Percentiles rank a stretch among this genome's conserved stretches.
phyloP scores from a whole-genome alignment of 345 rosid species.

The Orychophragmus violaceus region DNA sequence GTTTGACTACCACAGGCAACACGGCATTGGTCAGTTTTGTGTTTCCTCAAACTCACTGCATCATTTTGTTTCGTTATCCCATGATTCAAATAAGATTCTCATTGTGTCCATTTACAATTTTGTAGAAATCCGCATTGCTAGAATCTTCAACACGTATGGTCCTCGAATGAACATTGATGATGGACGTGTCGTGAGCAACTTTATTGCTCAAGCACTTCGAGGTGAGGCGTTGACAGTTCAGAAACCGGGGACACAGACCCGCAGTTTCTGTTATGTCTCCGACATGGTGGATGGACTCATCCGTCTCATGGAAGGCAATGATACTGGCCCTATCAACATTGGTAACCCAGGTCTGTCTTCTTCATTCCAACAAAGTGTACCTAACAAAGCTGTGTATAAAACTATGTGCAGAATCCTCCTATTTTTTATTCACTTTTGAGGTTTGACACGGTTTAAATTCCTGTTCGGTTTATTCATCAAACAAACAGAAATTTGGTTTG shows the following conservation, averaged over 20 bases:
- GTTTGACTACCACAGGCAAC: slow-evolving; percentile 99
- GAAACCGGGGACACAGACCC: slow-evolving; percentile 91
- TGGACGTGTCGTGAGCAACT: slow-evolving; percentile 98
- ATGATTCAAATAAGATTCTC: background rate
- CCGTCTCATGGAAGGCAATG: slow-evolving; percentile 86
- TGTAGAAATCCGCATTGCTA: slow-evolving; percentile 86
- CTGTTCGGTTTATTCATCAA: background rate
- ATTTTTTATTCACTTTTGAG: no score
- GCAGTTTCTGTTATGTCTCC: slow-evolving; percentile 98
- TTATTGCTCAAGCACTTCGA: slow-evolving; percentile 92
- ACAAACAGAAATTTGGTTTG: background rate
- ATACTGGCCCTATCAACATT: slow-evolving; percentile 93
- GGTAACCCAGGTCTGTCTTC: slow-evolving; percentile 77
- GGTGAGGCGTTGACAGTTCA: slow-evolving; percentile 89
- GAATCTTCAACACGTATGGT: slow-evolving; percentile 96
- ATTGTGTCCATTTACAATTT: background rate
- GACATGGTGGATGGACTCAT: slow-evolving; percentile 98
- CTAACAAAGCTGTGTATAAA: no score
- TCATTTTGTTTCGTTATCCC: background rate
- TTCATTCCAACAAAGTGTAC: background rate
- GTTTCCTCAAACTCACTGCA: background rate
- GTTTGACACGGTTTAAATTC: background rate
- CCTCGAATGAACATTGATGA: slow-evolving; percentile 97
- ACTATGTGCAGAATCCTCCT: no score
- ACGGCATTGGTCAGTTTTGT: slow-evolving; percentile 64